A percentile compares a stretch with the other conserved stretches of the same genome.
These are phyloP conservation scores for Plantago coronopus DNA, from an alignment of 305 asterid species.

Conservation along the genomic window DNA sequence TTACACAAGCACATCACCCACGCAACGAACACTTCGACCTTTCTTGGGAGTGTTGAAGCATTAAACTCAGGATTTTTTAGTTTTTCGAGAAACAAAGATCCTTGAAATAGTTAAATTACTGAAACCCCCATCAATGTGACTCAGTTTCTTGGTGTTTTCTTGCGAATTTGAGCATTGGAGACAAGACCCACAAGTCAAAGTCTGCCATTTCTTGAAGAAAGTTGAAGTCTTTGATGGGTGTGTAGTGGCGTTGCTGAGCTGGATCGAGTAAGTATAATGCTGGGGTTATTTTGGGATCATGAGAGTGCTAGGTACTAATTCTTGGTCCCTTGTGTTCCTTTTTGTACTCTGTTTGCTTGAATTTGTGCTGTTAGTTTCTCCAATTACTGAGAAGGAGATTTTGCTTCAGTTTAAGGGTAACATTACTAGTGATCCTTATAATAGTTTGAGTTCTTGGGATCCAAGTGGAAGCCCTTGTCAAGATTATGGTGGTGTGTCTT, in stretches of 20 bases:
- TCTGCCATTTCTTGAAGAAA: slow-evolving; percentile 27
- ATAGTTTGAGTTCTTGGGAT: slow-evolving; percentile 70
- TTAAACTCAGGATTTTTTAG: slow-evolving; percentile 32
- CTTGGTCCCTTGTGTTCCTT: slow-evolving; percentile 41
- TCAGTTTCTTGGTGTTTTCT: slow-evolving; percentile 27
- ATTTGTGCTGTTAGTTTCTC: slow-evolving; percentile 33
- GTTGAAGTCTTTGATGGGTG: slow-evolving; percentile 29
- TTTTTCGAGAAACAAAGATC: slow-evolving; percentile 17
- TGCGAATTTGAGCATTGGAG: slow-evolving; percentile 20
- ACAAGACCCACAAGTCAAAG: slow-evolving; percentile 25
- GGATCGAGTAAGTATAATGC: slow-evolving; percentile 74
- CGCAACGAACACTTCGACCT: slow-evolving; percentile 19
- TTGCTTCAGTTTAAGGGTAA: slow-evolving; percentile 83
- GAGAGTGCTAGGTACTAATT: slow-evolving; percentile 64
- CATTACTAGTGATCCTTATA: slow-evolving; percentile 74
- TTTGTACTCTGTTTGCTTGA: slow-evolving; percentile 39
- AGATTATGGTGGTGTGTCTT: slow-evolving; percentile 64
- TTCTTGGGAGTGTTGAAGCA: slow-evolving; percentile 27
- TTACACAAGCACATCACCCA: neutral
- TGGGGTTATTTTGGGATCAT: slow-evolving; percentile 52
- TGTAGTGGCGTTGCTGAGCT: slow-evolving; percentile 26
- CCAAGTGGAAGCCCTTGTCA: slow-evolving; percentile 51
- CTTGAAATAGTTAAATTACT: slow-evolving; percentile 13
- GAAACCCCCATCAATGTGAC: slow-evolving; percentile 30
- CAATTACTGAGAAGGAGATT: slow-evolving; percentile 81